Evolutionary conservation across 805 yeast genomes (phyloP).

Genomic region (Komagataella ulmi): DNA sequence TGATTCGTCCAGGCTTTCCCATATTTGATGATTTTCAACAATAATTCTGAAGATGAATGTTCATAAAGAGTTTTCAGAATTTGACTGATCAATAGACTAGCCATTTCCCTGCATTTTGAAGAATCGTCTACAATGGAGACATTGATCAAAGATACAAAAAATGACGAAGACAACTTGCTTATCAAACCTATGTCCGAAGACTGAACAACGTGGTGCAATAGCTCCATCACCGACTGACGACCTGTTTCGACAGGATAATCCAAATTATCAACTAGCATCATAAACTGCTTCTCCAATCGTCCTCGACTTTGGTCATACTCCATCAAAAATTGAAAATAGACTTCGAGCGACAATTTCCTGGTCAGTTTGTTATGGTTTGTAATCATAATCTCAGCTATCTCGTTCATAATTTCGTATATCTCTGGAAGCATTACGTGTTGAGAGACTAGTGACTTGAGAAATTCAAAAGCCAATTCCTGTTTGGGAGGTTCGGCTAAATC

Average conservation of each 20-base stretch:
- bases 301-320: slow-evolving; percentile 92
- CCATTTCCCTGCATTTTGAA: slow-evolving; percentile 73
- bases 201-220: slow-evolving; percentile 54
- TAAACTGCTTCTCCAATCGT: slow-evolving; percentile 69
- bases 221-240: slow-evolving; percentile 81
- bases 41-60: neutral
- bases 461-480: slow-evolving; percentile 81
- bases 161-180: slow-evolving; percentile 52
- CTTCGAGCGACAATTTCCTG: slow-evolving; percentile 72
- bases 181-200: slow-evolving; percentile 52
- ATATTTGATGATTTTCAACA: slow-evolving; percentile 26
- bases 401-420: slow-evolving; percentile 78
- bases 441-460: slow-evolving; percentile 64
- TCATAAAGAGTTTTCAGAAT: slow-evolving; percentile 13
- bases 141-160: slow-evolving; percentile 73
- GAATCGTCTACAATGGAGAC: slow-evolving; percentile 69
- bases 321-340: slow-evolving; percentile 75
- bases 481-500: slow-evolving; percentile 83
- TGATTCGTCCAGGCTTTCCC: slow-evolving; percentile 20
- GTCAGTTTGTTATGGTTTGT: slow-evolving; percentile 77
- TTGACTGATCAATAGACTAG: slow-evolving; percentile 42
- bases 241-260: slow-evolving; percentile 80
- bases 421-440: slow-evolving; percentile 74
- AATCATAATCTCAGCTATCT: slow-evolving; percentile 72
- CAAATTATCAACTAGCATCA: slow-evolving; percentile 66